Conservation (phyloP, 345 rosid genomes). For the Linum trigynum region DNA sequence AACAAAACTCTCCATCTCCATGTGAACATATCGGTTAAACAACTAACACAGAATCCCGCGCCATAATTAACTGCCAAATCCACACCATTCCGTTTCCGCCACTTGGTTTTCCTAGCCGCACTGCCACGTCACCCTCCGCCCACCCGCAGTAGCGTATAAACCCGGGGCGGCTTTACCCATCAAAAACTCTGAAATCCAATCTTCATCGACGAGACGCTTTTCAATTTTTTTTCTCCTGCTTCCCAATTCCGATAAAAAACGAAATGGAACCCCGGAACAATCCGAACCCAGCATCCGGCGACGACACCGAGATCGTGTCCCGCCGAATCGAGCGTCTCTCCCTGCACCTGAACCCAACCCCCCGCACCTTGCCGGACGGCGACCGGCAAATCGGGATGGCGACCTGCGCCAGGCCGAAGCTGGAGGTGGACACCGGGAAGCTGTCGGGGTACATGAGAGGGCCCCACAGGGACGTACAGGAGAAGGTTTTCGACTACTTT, state of each 20-base stretch:
- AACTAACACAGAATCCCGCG: slow-evolving; percentile 32
- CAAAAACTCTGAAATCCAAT: no score
- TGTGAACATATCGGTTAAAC: neutral
- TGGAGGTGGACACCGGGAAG: slow-evolving; percentile 39
- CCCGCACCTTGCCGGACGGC: neutral
- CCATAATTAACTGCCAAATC: slow-evolving; percentile 21
- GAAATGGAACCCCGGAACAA: neutral
- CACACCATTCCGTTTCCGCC: slow-evolving; percentile 23
- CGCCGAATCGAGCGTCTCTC: slow-evolving; percentile 54
- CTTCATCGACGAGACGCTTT: neutral
- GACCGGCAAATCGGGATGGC: slow-evolving; percentile 25
- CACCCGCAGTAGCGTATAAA: slow-evolving; percentile 10
- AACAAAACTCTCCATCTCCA: neutral
- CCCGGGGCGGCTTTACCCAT: neutral
- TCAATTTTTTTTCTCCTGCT: neutral
- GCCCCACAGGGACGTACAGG: slow-evolving; percentile 69
- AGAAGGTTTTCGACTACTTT: slow-evolving; percentile 52
- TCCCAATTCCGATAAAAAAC: neutral
- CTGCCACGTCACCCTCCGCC: slow-evolving; percentile 2
- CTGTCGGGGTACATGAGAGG: slow-evolving; percentile 62
- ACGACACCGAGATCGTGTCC: slow-evolving; percentile 10
- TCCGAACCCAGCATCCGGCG: slow-evolving; percentile 19
- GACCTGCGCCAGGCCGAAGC: slow-evolving; percentile 30
- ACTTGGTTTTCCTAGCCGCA: slow-evolving; percentile 9
- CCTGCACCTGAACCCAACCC: slow-evolving; percentile 42